Conservation (phyloP, 257 asterid genomes). For the Rauvolfia tetraphylla region DNA sequence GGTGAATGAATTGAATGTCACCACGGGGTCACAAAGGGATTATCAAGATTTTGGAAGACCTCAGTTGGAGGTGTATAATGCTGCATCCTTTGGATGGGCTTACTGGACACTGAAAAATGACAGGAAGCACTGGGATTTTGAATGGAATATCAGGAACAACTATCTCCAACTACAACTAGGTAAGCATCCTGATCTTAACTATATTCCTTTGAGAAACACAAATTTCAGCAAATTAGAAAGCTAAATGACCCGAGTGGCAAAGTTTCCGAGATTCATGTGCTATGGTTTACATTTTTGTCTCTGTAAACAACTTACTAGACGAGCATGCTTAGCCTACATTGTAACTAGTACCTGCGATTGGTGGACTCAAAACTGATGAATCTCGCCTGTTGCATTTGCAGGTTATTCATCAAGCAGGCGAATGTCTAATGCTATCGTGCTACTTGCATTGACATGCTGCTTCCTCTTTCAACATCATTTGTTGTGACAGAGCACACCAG, state of each 20-base stretch:
- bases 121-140: constrained; percentile 76
- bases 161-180: constrained; percentile 61
- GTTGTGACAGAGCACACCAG: not conserved
- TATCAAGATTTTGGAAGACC: constrained; percentile 71
- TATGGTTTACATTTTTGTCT: not conserved
- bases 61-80: constrained; percentile 58
- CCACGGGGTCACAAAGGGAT: constrained; percentile 43
- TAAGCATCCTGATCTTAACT: constrained; percentile 14
- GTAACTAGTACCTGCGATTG: not conserved
- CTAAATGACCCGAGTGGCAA: not conserved
- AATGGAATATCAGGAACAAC: constrained; percentile 66
- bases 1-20: constrained; percentile 72
- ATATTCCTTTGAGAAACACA: not conserved
- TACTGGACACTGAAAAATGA: constrained; percentile 74
- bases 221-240: not conserved
- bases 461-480: constrained; percentile 12
- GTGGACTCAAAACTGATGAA: not conserved
- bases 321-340: not conserved
- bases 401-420: constrained; percentile 16
- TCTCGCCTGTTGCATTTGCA: not conserved
- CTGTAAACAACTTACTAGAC: not conserved
- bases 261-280: not conserved
- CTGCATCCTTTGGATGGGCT: constrained; percentile 82
- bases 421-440: not conserved
- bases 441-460: constrained; percentile 12